A percentile compares a stretch with the other conserved stretches of the same genome.
Conservation (phyloP, 2,329 filamentous ascomycete genomes). For the Trichoderma breve region DNA sequence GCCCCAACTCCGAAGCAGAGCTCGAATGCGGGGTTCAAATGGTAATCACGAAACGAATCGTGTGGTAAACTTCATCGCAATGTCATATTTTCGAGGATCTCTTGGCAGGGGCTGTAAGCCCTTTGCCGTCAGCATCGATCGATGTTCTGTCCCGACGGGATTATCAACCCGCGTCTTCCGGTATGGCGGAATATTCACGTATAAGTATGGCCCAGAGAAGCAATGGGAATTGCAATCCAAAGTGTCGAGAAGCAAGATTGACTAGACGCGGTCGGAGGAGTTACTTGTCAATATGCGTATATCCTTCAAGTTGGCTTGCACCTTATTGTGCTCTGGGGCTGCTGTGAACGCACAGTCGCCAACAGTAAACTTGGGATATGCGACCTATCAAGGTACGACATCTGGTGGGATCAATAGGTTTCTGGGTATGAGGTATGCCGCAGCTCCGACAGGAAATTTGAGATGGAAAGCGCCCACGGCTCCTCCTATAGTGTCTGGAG, state of each 20-base stretch:
- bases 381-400: conserved; percentile 15
- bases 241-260: background rate
- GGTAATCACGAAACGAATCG: background rate
- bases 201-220: background rate
- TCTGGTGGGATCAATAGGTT: conserved; percentile 29
- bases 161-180: background rate
- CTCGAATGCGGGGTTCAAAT: background rate
- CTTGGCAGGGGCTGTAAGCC: background rate
- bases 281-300: background rate
- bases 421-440: conserved; percentile 34
- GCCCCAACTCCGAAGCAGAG: background rate
- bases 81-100: background rate
- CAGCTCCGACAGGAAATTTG: conserved; percentile 9
- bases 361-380: conserved; percentile 6
- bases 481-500: conserved; percentile 13
- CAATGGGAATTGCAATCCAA: background rate
- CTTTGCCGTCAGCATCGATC: background rate
- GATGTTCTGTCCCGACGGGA: background rate
- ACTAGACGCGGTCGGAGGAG: background rate
- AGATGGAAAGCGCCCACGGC: conserved; percentile 12
- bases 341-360: conserved; percentile 6
- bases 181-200: background rate
- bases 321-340: background rate
- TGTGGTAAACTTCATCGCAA: background rate
- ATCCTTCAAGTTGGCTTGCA: background rate